Percentiles rank a stretch among this genome's conserved stretches.
Conservation (phyloP, 306 rosid species). For the Myrica gale region DNA sequence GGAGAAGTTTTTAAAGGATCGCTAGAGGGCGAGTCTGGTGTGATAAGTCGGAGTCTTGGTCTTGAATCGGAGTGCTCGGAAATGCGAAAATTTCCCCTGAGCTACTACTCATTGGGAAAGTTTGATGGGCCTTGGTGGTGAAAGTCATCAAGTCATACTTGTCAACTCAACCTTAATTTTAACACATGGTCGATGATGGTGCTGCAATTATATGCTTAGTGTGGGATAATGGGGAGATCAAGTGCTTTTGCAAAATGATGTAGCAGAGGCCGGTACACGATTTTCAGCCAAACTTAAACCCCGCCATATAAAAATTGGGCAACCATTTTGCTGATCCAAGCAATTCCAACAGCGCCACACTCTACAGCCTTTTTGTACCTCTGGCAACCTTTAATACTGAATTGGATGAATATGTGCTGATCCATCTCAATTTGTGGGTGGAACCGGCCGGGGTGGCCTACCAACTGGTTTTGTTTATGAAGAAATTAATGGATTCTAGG, state of each 20-base stretch:
- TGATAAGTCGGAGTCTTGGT: constrained; percentile 57
- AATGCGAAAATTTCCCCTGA: constrained; percentile 66
- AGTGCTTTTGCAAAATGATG: constrained; percentile 23
- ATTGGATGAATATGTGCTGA: background rate
- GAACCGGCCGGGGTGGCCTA: no score
- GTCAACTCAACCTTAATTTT: constrained; percentile 34
- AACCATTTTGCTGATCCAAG: background rate
- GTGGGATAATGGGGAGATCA: constrained; percentile 18
- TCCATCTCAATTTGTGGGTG: background rate
- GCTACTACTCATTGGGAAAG: constrained; percentile 7
- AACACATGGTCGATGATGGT: constrained; percentile 13
- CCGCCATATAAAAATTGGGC: constrained; percentile 17
- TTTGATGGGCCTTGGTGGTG: constrained; percentile 24
- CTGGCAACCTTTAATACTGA: background rate
- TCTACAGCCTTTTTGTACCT: background rate
- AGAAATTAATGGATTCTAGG: no score
- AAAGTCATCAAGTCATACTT: constrained; percentile 31
- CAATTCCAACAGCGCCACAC: constrained; percentile 5
- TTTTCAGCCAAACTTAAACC: constrained; percentile 29
- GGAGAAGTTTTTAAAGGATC: constrained; percentile 62
- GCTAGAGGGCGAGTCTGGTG: constrained; percentile 59
- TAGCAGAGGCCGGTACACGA: background rate
- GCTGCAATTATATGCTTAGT: constrained; percentile 19
- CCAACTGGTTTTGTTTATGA: no score
- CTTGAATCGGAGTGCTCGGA: constrained; percentile 52